Percentiles rank a stretch among this genome's conserved stretches.
Evolutionary conservation across 139 green algal species (phyloP).

Genomic region (Prasinococcaceae sp.): DNA sequence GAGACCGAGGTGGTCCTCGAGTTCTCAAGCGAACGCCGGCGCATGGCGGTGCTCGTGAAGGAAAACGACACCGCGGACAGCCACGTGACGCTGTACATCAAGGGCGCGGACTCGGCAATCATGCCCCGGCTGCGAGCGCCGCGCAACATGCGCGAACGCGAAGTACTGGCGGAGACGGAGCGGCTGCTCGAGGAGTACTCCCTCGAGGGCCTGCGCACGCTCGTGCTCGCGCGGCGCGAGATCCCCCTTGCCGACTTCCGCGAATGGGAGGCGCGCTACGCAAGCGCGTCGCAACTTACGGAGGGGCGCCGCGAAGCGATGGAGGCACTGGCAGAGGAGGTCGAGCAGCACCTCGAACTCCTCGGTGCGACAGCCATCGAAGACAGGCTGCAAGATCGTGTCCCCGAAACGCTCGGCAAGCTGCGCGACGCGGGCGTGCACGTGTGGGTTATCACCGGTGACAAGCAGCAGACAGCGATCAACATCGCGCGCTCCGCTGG

Average conservation of each 20-base stretch:
- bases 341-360: slow-evolving; percentile 20
- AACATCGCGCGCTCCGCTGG: slow-evolving; percentile 45
- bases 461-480: slow-evolving; percentile 57
- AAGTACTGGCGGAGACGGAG: background rate
- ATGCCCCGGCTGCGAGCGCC: slow-evolving; percentile 30
- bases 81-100: slow-evolving; percentile 55
- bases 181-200: slow-evolving; percentile 8
- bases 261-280: slow-evolving; percentile 5
- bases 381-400: slow-evolving; percentile 23
- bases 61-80: slow-evolving; percentile 25
- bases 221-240: slow-evolving; percentile 13
- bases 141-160: slow-evolving; percentile 7
- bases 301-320: slow-evolving; percentile 37
- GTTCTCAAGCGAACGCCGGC: slow-evolving; percentile 52
- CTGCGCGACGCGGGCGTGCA: slow-evolving; percentile 21
- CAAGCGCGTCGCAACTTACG: slow-evolving; percentile 29
- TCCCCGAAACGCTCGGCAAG: slow-evolving; percentile 18
- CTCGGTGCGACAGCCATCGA: slow-evolving; percentile 25
- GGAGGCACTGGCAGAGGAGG: slow-evolving; percentile 16
- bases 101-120: slow-evolving; percentile 70
- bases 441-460: slow-evolving; percentile 28
- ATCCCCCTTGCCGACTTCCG: slow-evolving; percentile 16
- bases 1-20: slow-evolving; percentile 79
- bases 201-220: slow-evolving; percentile 16
- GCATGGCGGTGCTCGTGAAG: slow-evolving; percentile 48